phyloP scores from a whole-genome alignment of 495 filamentous ascomycete genomes.

The Annulohypoxylon nitens region DNA sequence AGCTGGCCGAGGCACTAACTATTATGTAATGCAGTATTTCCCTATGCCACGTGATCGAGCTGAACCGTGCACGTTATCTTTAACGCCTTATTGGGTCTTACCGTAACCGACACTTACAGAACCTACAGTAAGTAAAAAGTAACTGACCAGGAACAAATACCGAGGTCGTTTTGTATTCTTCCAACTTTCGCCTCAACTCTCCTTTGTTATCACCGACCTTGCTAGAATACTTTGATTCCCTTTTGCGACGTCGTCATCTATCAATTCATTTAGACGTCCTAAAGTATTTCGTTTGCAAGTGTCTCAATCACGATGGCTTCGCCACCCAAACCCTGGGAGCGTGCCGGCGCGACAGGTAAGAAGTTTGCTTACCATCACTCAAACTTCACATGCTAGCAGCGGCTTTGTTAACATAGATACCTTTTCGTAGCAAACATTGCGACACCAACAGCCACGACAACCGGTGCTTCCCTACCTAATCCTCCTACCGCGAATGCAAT shows the following conservation, averaged over 20 bases:
- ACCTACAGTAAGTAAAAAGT: neutral
- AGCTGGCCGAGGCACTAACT: neutral
- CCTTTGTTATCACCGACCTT: conserved; percentile 14
- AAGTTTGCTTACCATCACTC: conserved; percentile 32
- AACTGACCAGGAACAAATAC: conserved; percentile 17
- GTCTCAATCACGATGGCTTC: conserved; percentile 66
- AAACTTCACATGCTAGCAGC: conserved; percentile 43
- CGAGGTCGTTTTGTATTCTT: conserved; percentile 27
- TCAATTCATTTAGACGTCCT: conserved; percentile 37
- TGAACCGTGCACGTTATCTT: conserved; percentile 11
- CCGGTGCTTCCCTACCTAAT: conserved; percentile 48
- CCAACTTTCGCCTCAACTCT: conserved; percentile 2
- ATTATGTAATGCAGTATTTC: neutral
- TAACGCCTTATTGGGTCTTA: conserved; percentile 17
- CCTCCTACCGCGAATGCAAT: conserved; percentile 54
- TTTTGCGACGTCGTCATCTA: conserved; percentile 12
- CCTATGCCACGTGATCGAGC: neutral
- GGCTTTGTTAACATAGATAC: conserved; percentile 11
- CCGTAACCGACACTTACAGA: conserved; percentile 14
- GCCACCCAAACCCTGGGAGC: conserved; percentile 97
- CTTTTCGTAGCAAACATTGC: conserved; percentile 56
- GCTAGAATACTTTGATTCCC: neutral
- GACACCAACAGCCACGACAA: conserved; percentile 55
- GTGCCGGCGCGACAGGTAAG: conserved; percentile 72
- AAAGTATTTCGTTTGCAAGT: conserved; percentile 37